These are phyloP conservation scores for Phytophthora pisi DNA, from an alignment of 352 stramenopile species.

Conservation along the genomic window DNA sequence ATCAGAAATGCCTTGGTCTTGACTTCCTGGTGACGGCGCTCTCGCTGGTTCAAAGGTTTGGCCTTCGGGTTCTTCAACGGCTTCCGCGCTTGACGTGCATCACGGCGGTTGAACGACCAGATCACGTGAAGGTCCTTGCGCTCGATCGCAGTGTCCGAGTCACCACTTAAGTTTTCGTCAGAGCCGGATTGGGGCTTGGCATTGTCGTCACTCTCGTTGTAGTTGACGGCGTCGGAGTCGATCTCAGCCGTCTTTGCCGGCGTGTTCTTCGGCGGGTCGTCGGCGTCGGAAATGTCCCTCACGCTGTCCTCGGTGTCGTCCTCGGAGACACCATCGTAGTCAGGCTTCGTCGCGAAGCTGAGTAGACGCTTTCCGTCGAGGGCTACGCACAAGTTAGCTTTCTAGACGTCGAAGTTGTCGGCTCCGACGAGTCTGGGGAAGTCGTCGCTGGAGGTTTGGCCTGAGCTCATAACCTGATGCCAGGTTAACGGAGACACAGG, in stretches of 20 bases:
- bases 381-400: conserved; percentile 1
- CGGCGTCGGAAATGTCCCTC: not conserved
- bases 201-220: not conserved
- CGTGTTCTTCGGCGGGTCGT: not conserved
- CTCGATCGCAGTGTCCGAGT: not conserved
- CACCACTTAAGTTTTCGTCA: not conserved
- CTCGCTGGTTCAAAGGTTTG: not conserved
- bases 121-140: not conserved
- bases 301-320: not conserved
- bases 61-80: conserved; percentile 1
- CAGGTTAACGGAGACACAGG: not conserved
- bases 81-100: not conserved
- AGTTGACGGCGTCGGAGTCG: not conserved
- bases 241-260: not conserved
- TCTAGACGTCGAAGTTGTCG: conserved; percentile 6
- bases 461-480: conserved; percentile 16
- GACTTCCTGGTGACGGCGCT: conserved; percentile 11
- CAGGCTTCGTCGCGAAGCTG: not conserved
- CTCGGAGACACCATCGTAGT: not conserved
- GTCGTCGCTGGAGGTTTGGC: conserved; percentile 15
- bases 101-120: not conserved
- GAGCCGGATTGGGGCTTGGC: not conserved
- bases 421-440: conserved; percentile 9
- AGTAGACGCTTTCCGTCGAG: conserved; percentile 12
- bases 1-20: conserved; percentile 25